phyloP scores from a whole-genome alignment of 1,284 basidiomycete species.

The Naganishia sp. region DNA sequence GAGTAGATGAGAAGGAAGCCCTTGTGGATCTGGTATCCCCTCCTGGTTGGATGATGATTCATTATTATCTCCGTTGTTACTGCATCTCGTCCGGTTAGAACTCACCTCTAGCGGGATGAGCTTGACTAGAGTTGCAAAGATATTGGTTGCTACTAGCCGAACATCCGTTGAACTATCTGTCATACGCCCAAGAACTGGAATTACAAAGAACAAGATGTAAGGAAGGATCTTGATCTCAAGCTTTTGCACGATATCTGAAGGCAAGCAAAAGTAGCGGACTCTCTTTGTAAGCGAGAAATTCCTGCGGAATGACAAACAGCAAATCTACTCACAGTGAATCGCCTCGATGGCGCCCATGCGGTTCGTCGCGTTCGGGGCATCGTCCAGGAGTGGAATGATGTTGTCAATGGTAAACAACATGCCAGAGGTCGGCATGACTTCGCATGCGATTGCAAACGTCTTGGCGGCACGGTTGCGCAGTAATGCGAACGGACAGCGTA shows the following conservation, averaged over 20 bases:
- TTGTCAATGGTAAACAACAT: slow-evolving; percentile 86
- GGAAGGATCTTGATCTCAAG: slow-evolving; percentile 93
- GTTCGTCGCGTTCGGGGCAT: slow-evolving; percentile 72
- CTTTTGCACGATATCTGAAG: slow-evolving; percentile 79
- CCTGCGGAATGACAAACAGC: background rate
- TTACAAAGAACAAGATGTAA: slow-evolving; percentile 95
- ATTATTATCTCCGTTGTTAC: background rate
- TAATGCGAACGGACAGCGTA: slow-evolving; percentile 83
- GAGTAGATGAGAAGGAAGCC: slow-evolving; percentile 87
- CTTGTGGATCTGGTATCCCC: slow-evolving; percentile 90
- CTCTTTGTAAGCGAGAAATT: background rate
- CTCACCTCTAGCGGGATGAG: slow-evolving; percentile 94
- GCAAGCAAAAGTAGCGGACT: background rate
- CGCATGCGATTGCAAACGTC: slow-evolving; percentile 83
- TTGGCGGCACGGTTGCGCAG: slow-evolving; percentile 83
- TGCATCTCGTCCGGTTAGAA: background rate
- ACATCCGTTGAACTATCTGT: slow-evolving; percentile 91
- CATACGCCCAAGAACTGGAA: slow-evolving; percentile 96
- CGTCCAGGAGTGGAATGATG: slow-evolving; percentile 81
- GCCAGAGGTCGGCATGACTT: slow-evolving; percentile 77
- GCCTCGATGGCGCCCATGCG: slow-evolving; percentile 89
- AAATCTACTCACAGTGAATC: slow-evolving; percentile 72
- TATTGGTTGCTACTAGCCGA: slow-evolving; percentile 88
- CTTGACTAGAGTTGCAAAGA: slow-evolving; percentile 97
- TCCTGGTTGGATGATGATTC: slow-evolving; percentile 59